Base-by-base conservation (phyloP, 140 eudicot genomes). In the Senecio squalidus region DNA sequence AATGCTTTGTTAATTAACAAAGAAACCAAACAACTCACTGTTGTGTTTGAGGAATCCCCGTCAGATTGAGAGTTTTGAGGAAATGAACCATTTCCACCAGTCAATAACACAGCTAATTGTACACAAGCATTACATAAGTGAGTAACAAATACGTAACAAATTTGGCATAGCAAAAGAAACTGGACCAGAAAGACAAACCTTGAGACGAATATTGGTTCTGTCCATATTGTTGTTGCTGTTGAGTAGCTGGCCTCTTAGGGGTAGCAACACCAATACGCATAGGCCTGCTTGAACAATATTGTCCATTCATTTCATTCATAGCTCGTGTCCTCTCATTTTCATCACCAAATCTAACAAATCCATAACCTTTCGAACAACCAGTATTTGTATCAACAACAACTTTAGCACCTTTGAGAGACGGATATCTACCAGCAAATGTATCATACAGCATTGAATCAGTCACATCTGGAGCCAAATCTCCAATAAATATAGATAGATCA, bases 201-300 rank as follows among this genome's bases (percentile, higher is more conserved):
- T 84, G 90, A 51, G 91, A 82, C 51, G 85, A 58, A 69, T 47
- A 82, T 23, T 72, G 78, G 36, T 57, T 64, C 43, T 81, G 94
- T 21, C 81, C 69, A 56, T 55, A 81, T 34, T 75, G 94, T 51
- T 81, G 94, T 34, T 75, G 94, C 46, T 81, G 94, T 49, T 72
- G 87, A 16, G 77, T 50, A 39, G 86, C 59, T 28, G 90, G 72
- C 56, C 84, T 91, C 66, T 84, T 77, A 34, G 98, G 98, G 29
- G 98, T 91, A 2, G 96, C 98, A 67, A 81, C 89, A 45, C 96
- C 90, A 27, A 91, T 76, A 18, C 98, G 79, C 98, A 91, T 91
- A 13, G 94, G 82, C 80, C 98, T 84, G 64, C 76, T 83, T 24
- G 96, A 91, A 70, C 96, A 91, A 70, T 78, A 86, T 6, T 67